These are phyloP conservation scores for Kwoniella newhampshirensis DNA, from an alignment of 768 basidiomycete genomes.

Conservation along the genomic window DNA sequence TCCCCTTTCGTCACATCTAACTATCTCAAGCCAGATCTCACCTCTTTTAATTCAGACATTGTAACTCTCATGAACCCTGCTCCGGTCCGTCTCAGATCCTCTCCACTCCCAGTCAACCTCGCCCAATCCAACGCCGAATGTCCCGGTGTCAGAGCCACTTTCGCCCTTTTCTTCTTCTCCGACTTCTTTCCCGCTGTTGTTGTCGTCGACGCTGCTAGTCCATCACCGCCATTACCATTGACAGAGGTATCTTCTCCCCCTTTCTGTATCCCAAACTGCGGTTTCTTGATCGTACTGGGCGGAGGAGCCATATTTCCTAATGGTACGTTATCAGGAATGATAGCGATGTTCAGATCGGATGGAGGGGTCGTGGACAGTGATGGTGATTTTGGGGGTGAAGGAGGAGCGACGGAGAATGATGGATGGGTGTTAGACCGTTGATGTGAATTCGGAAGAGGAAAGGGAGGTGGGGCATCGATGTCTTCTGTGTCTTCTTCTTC, in stretches of 20 bases:
- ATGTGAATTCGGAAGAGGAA: constrained; percentile 52
- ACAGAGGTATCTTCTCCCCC: constrained; percentile 53
- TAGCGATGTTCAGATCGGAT: constrained; percentile 43
- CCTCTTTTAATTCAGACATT: constrained; percentile 37
- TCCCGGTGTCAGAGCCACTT: constrained; percentile 87
- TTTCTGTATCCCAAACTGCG: constrained; percentile 38
- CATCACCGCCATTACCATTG: constrained; percentile 54
- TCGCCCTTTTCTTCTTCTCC: constrained; percentile 58
- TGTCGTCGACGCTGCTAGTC: background rate
- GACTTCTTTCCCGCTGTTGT: constrained; percentile 57
- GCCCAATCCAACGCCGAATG: constrained; percentile 95
- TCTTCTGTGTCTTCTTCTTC: constrained; percentile 34
- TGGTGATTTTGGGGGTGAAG: constrained; percentile 29
- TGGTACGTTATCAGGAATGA: constrained; percentile 33
- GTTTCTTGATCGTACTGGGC: constrained; percentile 40
- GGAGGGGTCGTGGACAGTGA: constrained; percentile 21
- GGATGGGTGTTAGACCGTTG: constrained; percentile 50
- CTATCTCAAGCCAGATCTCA: no score
- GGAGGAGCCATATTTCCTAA: constrained; percentile 49
- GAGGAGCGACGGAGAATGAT: constrained; percentile 34
- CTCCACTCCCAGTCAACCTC: constrained; percentile 73
- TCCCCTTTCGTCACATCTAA: no score
- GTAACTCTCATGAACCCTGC: constrained; percentile 26
- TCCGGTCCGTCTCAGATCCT: constrained; percentile 68
- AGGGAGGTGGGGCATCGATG: constrained; percentile 48